Base-by-base conservation (phyloP, 345 rosid species). In the Citrus glauca region DNA sequence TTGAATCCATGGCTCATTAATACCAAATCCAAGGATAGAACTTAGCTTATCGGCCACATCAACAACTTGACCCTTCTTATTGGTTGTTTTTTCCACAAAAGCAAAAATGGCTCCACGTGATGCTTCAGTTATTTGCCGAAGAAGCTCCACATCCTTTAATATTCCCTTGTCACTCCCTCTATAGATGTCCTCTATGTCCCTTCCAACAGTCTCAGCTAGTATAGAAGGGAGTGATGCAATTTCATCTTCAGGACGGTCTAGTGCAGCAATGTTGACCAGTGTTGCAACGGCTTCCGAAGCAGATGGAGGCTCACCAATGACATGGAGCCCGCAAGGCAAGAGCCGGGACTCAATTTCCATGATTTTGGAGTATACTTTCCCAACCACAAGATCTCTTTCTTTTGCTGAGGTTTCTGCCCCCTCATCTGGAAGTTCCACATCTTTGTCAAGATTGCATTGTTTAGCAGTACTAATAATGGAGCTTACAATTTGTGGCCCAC, bases 301-400 rank as follows among this genome's bases (percentile, higher is more conserved):
- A 0, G 99, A 90, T 38, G 99, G 99, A 70, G 99, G 99, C 89
- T 96, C 99, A 67, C 99, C 98, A 48, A 96, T 92, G 75, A 96
- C 86, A 25, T 96, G 99, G 75, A 96, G 99, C 59, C 99, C 99
- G 50, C 99, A 96, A 0, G 99, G 98, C 73, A 96, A 77, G 61
- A 96, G 97, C 66, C 99, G 89, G 64, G 99, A 94, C 82, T 96
- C 98, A 3, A 96, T 94, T 86, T 96, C 99, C 99, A 96, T 96
- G 76, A 96, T 96, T 92, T 96, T 96, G 81, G 99, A 88, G 78
- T 96, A 96, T 16, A 96, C 97, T 80, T 91, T 96, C 25, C 99
- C 99, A 72, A 96, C 97, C 50, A 94, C 98, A 77, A 88, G 89
- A 79, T 96, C 99, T 9, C 97, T 81, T 69, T 96, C 97, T 66